Conservation (phyloP, 169 alveolate genomes). For the Plasmodium ovale region DNA sequence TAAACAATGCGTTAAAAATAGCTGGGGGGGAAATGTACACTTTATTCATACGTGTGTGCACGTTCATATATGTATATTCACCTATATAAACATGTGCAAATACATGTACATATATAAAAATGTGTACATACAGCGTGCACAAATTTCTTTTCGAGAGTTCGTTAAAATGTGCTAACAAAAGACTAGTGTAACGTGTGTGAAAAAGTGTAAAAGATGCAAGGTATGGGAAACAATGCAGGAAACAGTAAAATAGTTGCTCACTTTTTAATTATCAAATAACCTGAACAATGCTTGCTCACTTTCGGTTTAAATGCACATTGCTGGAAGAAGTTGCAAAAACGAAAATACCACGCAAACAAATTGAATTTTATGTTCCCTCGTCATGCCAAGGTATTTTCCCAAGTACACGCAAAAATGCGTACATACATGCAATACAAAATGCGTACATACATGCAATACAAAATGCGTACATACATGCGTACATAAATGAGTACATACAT, state of each 20-base stretch:
- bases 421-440: not conserved
- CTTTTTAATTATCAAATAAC: slow-evolving; percentile 27
- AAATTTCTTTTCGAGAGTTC: not conserved
- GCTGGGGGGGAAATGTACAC: too few species aligned
- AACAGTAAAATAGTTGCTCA: too few species aligned
- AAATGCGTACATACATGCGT: too few species aligned
- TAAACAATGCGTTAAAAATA: too few species aligned
- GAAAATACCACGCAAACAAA: slow-evolving; percentile 5
- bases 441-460: too few species aligned
- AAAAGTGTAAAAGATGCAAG: too few species aligned
- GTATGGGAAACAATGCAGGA: too few species aligned
- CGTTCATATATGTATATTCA: too few species aligned
- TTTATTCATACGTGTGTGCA: too few species aligned
- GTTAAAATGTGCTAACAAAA: slow-evolving; percentile 1
- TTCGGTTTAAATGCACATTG: slow-evolving; percentile 28
- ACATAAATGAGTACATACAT: too few species aligned
- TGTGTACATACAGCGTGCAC: not conserved
- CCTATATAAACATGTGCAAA: too few species aligned
- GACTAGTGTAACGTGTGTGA: not conserved
- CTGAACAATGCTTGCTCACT: slow-evolving; percentile 12
- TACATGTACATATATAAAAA: too few species aligned
- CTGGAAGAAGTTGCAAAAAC: slow-evolving; percentile 10
- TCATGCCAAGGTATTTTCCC: not conserved
- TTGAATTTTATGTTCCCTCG: slow-evolving; percentile 4
- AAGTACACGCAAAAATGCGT: slow-evolving; percentile 1